These are phyloP conservation scores for Aspergillus sp. DNA, from an alignment of 2,329 filamentous ascomycete genomes.

Conservation along the genomic window DNA sequence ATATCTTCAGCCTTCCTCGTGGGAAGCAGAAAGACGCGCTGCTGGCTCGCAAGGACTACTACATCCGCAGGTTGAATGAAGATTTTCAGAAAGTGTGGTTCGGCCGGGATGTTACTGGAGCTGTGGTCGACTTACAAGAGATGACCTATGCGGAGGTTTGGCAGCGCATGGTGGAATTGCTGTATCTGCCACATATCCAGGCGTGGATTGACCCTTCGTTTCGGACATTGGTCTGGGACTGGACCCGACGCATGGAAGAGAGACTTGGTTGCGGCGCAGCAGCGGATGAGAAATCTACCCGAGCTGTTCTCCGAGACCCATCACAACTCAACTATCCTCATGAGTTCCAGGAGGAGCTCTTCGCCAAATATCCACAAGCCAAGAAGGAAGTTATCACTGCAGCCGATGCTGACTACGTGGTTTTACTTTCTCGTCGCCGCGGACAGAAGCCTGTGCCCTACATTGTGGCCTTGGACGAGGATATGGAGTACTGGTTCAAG, in stretches of 20 bases:
- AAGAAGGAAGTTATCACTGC: background rate
- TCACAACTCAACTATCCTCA: background rate
- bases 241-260: background rate
- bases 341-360: background rate
- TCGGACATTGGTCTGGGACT: background rate
- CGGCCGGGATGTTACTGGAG: background rate
- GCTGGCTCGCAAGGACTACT: background rate
- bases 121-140: background rate
- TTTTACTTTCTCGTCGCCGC: background rate
- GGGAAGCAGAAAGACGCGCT: background rate
- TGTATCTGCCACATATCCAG: background rate
- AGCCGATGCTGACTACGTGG: background rate
- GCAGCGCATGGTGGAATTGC: background rate
- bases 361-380: background rate
- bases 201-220: background rate
- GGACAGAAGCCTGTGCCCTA: conserved; percentile 4
- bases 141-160: conserved; percentile 2
- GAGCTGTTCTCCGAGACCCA: background rate
- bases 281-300: background rate
- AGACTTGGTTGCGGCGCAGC: background rate
- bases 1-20: conserved; percentile 5
- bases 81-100: conserved; percentile 8
- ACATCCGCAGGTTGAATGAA: conserved; percentile 4
- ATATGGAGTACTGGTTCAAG: conserved; percentile 7
- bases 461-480: background rate